Conservation (phyloP, 805 yeast genomes). For the Candida ponderosae region DNA sequence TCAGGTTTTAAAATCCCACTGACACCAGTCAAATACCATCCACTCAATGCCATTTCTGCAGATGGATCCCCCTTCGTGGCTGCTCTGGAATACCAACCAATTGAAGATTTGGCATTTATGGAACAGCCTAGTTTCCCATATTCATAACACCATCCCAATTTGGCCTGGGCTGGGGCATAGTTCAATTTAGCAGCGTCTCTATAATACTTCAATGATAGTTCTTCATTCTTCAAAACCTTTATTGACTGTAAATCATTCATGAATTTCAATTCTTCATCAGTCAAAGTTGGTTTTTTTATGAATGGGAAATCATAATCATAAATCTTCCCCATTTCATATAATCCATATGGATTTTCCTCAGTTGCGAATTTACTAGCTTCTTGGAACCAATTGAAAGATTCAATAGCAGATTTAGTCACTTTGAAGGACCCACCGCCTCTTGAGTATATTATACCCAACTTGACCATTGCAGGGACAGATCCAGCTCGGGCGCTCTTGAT, state of each 20-base stretch:
- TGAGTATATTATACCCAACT: slow-evolving; percentile 57
- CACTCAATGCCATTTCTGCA: slow-evolving; percentile 65
- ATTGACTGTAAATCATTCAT: slow-evolving; percentile 24
- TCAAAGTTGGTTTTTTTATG: slow-evolving; percentile 2
- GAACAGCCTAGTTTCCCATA: slow-evolving; percentile 51
- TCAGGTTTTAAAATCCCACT: slow-evolving; percentile 43
- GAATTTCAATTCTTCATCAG: slow-evolving; percentile 21
- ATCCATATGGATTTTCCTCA: slow-evolving; percentile 42
- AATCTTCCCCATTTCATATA: slow-evolving; percentile 50
- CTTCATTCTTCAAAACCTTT: slow-evolving; percentile 25
- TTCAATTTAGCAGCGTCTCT: slow-evolving; percentile 52
- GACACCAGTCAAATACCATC: slow-evolving; percentile 73
- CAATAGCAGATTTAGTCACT: slow-evolving; percentile 29
- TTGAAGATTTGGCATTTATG: slow-evolving; percentile 47
- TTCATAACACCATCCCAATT: slow-evolving; percentile 66
- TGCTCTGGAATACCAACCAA: slow-evolving; percentile 70
- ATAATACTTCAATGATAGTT: slow-evolving; percentile 43
- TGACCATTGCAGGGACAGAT: slow-evolving; percentile 63
- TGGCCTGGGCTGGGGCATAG: slow-evolving; percentile 61
- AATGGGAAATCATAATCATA: slow-evolving; percentile 38
- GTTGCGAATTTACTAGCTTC: slow-evolving; percentile 39
- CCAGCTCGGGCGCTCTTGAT: slow-evolving; percentile 54
- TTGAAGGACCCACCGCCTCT: slow-evolving; percentile 34
- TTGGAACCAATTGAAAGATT: slow-evolving; percentile 43
- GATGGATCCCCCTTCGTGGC: slow-evolving; percentile 54